Evolutionary conservation across 352 stramenopile species (phyloP).

Genomic region (Phytopythium ostracodes): DNA sequence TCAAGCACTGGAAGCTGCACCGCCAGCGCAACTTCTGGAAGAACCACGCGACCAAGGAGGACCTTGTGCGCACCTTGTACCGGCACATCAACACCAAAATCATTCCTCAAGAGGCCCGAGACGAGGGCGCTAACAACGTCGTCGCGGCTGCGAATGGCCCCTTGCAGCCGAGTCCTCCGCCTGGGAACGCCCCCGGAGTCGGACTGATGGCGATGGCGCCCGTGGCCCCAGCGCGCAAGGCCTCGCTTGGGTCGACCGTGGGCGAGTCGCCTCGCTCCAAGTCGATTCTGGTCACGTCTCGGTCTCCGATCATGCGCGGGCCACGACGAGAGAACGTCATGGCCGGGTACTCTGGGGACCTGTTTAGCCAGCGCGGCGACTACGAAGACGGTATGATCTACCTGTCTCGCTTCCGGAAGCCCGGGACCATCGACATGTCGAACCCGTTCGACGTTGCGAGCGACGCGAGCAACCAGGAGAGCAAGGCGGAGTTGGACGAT

Average conservation of each 20-base stretch:
- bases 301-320: constrained; percentile 18
- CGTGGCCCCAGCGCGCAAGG: constrained; percentile 28
- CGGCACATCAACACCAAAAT: constrained; percentile 88
- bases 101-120: constrained; percentile 56
- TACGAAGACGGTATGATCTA: constrained; percentile 89
- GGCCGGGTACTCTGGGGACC: constrained; percentile 60
- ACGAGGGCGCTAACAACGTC: constrained; percentile 25
- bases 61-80: constrained; percentile 81
- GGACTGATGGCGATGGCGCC: constrained; percentile 14
- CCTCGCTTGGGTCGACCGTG: constrained; percentile 17
- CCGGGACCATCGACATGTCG: constrained; percentile 21
- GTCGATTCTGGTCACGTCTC: constrained; percentile 32
- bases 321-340: constrained; percentile 49
- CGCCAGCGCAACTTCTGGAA: constrained; percentile 90
- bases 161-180: constrained; percentile 14
- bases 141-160: not conserved
- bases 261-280: constrained; percentile 53
- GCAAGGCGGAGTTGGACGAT: constrained; percentile 27
- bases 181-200: not conserved
- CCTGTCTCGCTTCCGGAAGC: constrained; percentile 74
- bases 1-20: constrained; percentile 89
- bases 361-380: constrained; percentile 81
- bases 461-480: constrained; percentile 35
- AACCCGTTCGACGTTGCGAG: constrained; percentile 14
- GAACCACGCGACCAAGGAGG: constrained; percentile 84